Percentiles rank a stretch among this genome's conserved stretches.
These are phyloP conservation scores for Ogataea pilisensis DNA, from an alignment of 805 yeast species.

Conservation along the genomic window DNA sequence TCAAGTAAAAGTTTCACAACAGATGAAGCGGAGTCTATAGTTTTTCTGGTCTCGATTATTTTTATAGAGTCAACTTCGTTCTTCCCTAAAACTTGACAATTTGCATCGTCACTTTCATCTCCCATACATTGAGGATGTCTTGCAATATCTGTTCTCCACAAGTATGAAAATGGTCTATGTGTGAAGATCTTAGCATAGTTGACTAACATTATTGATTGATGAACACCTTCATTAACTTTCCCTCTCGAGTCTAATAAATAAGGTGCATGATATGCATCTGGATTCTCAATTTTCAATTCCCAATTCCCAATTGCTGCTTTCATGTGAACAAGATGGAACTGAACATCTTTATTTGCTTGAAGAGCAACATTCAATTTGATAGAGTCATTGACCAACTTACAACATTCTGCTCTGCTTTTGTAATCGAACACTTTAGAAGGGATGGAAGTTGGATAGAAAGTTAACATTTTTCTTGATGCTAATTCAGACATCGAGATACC, in stretches of 20 bases:
- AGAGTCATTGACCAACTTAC: slow-evolving; percentile 46
- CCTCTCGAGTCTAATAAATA: slow-evolving; percentile 41
- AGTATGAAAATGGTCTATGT: slow-evolving; percentile 49
- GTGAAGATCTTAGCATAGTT: slow-evolving; percentile 53
- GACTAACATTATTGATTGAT: slow-evolving; percentile 44
- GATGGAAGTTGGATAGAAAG: slow-evolving; percentile 37
- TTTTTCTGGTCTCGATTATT: slow-evolving; percentile 48
- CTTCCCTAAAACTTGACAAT: slow-evolving; percentile 29
- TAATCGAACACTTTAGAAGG: slow-evolving; percentile 39
- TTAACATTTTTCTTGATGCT: slow-evolving; percentile 33
- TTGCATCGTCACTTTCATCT: slow-evolving; percentile 25
- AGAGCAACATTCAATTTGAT: slow-evolving; percentile 45
- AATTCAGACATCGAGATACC: slow-evolving; percentile 41
- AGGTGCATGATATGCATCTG: slow-evolving; percentile 39
- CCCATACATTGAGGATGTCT: slow-evolving; percentile 36
- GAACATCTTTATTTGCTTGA: slow-evolving; percentile 36
- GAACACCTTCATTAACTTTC: slow-evolving; percentile 48
- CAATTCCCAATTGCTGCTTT: slow-evolving; percentile 47
- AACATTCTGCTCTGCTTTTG: slow-evolving; percentile 41
- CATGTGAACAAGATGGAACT: slow-evolving; percentile 35
- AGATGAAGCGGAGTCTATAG: slow-evolving; percentile 50
- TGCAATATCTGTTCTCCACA: slow-evolving; percentile 47
- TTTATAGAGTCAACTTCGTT: slow-evolving; percentile 39
- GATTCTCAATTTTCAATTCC: slow-evolving; percentile 45
- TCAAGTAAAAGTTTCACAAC: slow-evolving; percentile 44